Conservation (phyloP, 2,329 filamentous ascomycete species). For the Fusarium algeriense region DNA sequence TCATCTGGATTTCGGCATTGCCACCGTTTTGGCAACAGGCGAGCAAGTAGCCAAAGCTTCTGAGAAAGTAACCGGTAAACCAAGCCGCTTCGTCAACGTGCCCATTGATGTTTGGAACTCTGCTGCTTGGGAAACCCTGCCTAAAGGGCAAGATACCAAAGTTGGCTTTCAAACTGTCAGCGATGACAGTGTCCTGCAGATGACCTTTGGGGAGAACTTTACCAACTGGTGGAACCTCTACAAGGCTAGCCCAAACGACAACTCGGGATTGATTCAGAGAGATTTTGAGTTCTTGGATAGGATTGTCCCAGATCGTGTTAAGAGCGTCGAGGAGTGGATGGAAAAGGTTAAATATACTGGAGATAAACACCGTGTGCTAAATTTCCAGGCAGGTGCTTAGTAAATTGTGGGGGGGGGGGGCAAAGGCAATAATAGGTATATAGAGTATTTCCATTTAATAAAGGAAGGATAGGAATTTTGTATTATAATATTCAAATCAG, state of each 20-base stretch:
- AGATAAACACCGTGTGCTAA: too few relatives aligned
- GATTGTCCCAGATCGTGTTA: background rate
- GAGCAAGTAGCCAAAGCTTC: background rate
- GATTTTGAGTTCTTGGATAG: background rate
- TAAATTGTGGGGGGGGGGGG: too few relatives aligned
- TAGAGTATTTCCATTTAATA: too few relatives aligned
- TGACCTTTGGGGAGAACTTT: background rate
- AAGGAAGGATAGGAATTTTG: too few relatives aligned
- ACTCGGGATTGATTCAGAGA: background rate
- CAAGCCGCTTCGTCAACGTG: background rate
- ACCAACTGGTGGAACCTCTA: background rate
- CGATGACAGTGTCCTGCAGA: background rate
- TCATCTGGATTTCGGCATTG: background rate
- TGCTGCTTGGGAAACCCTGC: background rate
- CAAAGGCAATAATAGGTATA: too few relatives aligned
- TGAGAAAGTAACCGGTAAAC: background rate
- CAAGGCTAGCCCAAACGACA: background rate
- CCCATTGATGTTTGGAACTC: background rate
- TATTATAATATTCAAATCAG: too few relatives aligned
- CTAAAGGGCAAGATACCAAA: rapidly evolving
- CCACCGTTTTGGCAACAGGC: background rate
- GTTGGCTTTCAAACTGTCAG: background rate
- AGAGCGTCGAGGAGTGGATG: background rate
- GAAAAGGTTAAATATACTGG: background rate
- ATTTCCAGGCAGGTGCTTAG: too few relatives aligned